Percentiles rank a stretch among this genome's conserved stretches.
Evolutionary conservation across 108 stramenopile genomes (phyloP).

Genomic region (Craspedostauros australis): DNA sequence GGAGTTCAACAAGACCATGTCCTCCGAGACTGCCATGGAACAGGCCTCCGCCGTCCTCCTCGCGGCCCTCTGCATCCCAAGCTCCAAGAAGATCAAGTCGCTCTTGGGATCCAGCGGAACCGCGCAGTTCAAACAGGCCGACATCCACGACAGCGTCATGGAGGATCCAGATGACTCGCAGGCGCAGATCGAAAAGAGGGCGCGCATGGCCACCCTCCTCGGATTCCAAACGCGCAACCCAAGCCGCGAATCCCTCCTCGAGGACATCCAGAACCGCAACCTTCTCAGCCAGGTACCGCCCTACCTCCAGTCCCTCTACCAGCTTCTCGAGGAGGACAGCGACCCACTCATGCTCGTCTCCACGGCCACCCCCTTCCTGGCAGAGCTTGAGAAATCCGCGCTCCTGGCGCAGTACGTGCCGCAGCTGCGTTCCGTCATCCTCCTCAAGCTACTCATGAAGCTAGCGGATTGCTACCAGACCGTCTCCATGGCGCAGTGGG

Average conservation of each 20-base stretch:
- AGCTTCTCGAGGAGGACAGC: constrained; percentile 68
- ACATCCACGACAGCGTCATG: constrained; percentile 76
- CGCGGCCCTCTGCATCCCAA: constrained; percentile 87
- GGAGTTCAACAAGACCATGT: constrained; percentile 89
- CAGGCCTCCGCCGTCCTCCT: constrained; percentile 87
- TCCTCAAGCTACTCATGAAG: constrained; percentile 83
- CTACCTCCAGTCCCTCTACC: constrained; percentile 71
- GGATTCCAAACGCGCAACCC: constrained; percentile 89
- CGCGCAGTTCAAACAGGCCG: not conserved
- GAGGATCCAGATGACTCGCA: no score
- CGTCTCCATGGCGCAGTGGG: constrained; percentile 80
- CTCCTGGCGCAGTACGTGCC: constrained; percentile 55
- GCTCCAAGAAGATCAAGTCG: constrained; percentile 19
- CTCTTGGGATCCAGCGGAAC: constrained; percentile 49
- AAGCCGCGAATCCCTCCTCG: constrained; percentile 80
- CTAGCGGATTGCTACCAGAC: constrained; percentile 85
- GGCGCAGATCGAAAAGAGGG: constrained; percentile 85
- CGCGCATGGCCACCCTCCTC: constrained; percentile 91
- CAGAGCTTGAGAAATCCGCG: constrained; percentile 52
- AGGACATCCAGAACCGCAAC: constrained; percentile 61
- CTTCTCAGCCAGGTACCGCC: constrained; percentile 72
- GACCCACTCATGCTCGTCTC: constrained; percentile 79
- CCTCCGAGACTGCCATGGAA: constrained; percentile 58
- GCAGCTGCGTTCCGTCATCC: constrained; percentile 60
- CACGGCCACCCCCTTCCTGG: constrained; percentile 62